Percentiles rank a stretch among this genome's conserved stretches.
Conservation (phyloP, 495 filamentous ascomycete genomes). For the Talaromyces thailandensis region DNA sequence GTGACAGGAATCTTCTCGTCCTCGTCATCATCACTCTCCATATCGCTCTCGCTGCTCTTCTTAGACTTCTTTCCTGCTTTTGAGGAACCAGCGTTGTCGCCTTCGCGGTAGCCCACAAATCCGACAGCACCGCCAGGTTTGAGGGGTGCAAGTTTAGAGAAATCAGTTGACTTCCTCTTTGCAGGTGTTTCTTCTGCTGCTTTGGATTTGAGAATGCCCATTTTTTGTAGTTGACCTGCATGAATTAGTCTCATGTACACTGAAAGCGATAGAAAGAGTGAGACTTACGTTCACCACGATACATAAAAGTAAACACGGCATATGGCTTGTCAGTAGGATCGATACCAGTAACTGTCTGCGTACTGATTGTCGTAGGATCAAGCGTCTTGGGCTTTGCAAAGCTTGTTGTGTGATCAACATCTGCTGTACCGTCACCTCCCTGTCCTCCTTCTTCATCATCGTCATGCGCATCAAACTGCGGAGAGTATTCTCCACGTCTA, state of each 20-base stretch:
- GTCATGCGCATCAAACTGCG: slow-evolving; percentile 95
- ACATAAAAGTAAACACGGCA: slow-evolving; percentile 96
- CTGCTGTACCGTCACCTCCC: slow-evolving; percentile 37
- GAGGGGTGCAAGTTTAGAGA: slow-evolving; percentile 74
- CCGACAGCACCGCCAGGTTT: slow-evolving; percentile 75
- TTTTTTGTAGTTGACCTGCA: slow-evolving; percentile 83
- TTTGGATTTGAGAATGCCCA: slow-evolving; percentile 71
- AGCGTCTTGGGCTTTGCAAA: slow-evolving; percentile 97
- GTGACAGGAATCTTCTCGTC: slow-evolving; percentile 37
- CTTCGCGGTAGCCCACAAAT: slow-evolving; percentile 85
- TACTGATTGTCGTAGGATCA: slow-evolving; percentile 94
- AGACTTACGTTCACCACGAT: slow-evolving; percentile 83
- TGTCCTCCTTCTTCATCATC: slow-evolving; percentile 65
- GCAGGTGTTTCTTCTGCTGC: slow-evolving; percentile 40
- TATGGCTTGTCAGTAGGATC: slow-evolving; percentile 93
- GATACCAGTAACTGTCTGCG: slow-evolving; percentile 97
- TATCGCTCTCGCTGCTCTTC: slow-evolving; percentile 49
- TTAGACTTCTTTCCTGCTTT: slow-evolving; percentile 46
- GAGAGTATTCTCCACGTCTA: slow-evolving; percentile 93
- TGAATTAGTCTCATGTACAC: slow-evolving; percentile 1
- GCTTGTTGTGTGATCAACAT: slow-evolving; percentile 95
- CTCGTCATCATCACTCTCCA: slow-evolving; percentile 62
- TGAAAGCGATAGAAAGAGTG: not conserved
- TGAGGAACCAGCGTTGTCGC: slow-evolving; percentile 33
- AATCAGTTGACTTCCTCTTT: slow-evolving; percentile 75